Conservation (phyloP, 345 rosid species). For the Firmiana major region DNA sequence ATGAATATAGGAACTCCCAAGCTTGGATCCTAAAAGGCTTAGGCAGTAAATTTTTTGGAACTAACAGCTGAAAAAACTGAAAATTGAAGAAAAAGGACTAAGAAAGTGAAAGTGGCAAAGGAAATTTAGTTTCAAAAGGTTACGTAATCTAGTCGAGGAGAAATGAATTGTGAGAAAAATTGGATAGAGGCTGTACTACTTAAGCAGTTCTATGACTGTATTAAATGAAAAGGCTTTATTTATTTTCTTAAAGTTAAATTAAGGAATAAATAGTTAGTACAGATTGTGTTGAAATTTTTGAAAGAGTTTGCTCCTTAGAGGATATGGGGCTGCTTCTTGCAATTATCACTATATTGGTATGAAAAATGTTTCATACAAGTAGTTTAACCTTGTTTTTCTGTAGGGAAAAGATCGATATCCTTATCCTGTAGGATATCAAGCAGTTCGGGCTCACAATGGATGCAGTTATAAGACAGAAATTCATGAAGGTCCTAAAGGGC, state of each 20-base stretch:
- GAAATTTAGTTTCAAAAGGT: background rate
- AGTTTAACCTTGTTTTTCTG: slow-evolving; percentile 5
- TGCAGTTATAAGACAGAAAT: slow-evolving; percentile 60
- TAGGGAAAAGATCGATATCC: slow-evolving; percentile 94
- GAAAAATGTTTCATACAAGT: background rate
- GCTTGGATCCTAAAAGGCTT: background rate
- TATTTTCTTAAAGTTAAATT: background rate
- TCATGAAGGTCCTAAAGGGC: slow-evolving; percentile 78
- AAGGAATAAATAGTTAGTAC: background rate
- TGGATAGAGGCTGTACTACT: background rate
- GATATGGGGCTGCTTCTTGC: background rate
- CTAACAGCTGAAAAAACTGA: background rate
- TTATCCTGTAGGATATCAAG: slow-evolving; percentile 83
- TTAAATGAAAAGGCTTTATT: background rate
- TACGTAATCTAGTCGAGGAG: background rate
- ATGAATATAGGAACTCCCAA: background rate
- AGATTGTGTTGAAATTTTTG: background rate
- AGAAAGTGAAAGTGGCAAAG: background rate
- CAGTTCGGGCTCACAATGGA: slow-evolving; percentile 60
- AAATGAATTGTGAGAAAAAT: background rate
- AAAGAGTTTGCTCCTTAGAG: background rate
- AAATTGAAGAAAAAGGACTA: background rate
- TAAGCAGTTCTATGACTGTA: background rate
- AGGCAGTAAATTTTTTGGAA: background rate
- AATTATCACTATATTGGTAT: background rate